Evolutionary conservation across 2,329 filamentous ascomycete species (phyloP), one percentile per base, ranked within the genome.

Genomic region (Diplodia intermedia): DNA sequence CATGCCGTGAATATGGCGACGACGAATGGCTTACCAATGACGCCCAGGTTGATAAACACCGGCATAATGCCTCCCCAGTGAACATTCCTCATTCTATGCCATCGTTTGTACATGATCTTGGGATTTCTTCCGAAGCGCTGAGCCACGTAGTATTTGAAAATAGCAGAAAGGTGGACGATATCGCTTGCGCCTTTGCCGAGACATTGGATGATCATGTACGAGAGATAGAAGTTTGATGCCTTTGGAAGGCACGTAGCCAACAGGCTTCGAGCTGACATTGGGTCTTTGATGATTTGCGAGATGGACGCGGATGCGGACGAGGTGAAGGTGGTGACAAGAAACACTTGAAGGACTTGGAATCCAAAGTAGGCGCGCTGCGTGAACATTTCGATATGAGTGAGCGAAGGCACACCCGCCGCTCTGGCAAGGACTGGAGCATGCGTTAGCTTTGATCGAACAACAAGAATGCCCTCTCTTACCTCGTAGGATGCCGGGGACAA

Each of bases 151-250:
- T 94, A 97, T 71, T 90, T 84, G 54, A 93, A 75, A 4, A 99
- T 85, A 3, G 89, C 87, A 20, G 87, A 88, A 23, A 97, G 86
- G 75, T 98, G 95, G 15, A 97, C 83, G 5, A 88, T 88, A 23
- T 97, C 86, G 75, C 98, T 95, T 14, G 97, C 83, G 4, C 98
- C 83, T 0, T 92, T 94, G 9, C 40, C 50, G 5, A 66, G 65
- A 0, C 94, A 93, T 75, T 98, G 95, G 9, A 99, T 89, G 76
- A 97, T 90, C 89, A 99, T 94, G 86, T 99, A 99, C 1, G 93
- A 94, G 84, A 98, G 98, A 83, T 98, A 99, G 79, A 98, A 99
- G 76, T 97, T 97, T 72, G 93, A 91, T 0, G 94, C 90, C 72
- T 88, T 91, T 1, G 95, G 95, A 5, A 99, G 82, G 69, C 94